phyloP scores from a whole-genome alignment of 78 protist species.

The Dictyostelium firmibasis region DNA sequence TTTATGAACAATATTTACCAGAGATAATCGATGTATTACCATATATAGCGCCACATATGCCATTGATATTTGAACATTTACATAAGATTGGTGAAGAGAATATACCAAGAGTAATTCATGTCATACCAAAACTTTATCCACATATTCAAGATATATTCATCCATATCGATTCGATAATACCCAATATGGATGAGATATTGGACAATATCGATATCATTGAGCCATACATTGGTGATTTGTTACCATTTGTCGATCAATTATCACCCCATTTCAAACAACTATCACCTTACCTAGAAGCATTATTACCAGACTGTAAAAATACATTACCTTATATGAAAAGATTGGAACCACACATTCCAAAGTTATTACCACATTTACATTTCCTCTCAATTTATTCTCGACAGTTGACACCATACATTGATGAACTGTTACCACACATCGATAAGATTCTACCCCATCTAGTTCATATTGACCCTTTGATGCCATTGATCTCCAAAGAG shows the following conservation, averaged over 20 bases:
- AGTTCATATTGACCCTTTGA: not conserved
- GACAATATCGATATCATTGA: conserved; percentile 1
- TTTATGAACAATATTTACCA: not conserved
- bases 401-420: conserved; percentile 4
- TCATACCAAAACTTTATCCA: not conserved
- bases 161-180: conserved; percentile 13
- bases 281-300: not conserved
- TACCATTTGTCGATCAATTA: conserved; percentile 10
- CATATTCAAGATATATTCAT: not conserved
- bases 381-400: conserved; percentile 1
- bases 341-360: conserved; percentile 23
- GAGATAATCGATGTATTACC: not conserved
- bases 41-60: conserved; percentile 26
- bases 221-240: conserved; percentile 20
- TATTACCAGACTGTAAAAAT: conserved; percentile 11
- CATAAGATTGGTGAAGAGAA: not conserved
- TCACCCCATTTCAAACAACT: conserved; percentile 3
- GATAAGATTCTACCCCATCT: conserved; percentile 30
- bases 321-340: not conserved
- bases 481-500: conserved; percentile 23
- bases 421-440: conserved; percentile 29
- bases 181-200: conserved; percentile 18
- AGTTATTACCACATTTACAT: conserved; percentile 16
- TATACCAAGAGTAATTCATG: not conserved
- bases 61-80: conserved; percentile 4